These are phyloP conservation scores for Kandelia obovata DNA, from an alignment of 345 rosid genomes.

Conservation along the genomic window DNA sequence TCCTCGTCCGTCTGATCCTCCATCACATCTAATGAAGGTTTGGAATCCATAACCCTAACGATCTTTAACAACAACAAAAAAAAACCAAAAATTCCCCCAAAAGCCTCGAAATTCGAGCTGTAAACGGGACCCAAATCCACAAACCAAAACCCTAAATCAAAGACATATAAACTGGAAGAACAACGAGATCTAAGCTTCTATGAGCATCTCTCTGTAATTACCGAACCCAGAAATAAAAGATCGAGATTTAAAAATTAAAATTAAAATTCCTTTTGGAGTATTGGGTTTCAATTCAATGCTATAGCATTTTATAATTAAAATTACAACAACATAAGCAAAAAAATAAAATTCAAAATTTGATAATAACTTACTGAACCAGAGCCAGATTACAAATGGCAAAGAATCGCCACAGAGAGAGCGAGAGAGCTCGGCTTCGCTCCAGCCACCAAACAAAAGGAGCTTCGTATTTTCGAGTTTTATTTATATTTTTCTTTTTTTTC, in stretches of 20 bases:
- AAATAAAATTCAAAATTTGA: background rate
- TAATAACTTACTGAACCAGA: conserved; percentile 42
- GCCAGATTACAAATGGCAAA: background rate
- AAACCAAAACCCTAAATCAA: conserved; percentile 31
- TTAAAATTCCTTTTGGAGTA: background rate
- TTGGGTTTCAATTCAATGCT: too few relatives aligned
- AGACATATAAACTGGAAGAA: background rate
- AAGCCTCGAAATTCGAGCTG: conserved; percentile 34
- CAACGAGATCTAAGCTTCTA: conserved; percentile 47
- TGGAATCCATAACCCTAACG: conserved; percentile 57
- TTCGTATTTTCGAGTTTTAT: background rate
- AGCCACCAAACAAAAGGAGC: conserved; percentile 24
- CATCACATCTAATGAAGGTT: conserved; percentile 56
- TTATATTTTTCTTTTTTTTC: background rate
- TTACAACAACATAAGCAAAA: background rate
- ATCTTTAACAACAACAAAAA: background rate
- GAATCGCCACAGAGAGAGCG: conserved; percentile 6
- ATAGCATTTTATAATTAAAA: background rate
- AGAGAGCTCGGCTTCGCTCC: conserved; percentile 33
- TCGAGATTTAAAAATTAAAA: background rate
- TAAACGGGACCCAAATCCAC: conserved; percentile 33
- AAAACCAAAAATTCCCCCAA: background rate
- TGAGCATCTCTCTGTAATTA: conserved; percentile 13
- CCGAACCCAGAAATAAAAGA: conserved; percentile 1
- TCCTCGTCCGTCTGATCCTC: conserved; percentile 99